Evolutionary conservation across 1,139 yeast genomes (phyloP).

Genomic region (Blastobotrys persicus): DNA sequence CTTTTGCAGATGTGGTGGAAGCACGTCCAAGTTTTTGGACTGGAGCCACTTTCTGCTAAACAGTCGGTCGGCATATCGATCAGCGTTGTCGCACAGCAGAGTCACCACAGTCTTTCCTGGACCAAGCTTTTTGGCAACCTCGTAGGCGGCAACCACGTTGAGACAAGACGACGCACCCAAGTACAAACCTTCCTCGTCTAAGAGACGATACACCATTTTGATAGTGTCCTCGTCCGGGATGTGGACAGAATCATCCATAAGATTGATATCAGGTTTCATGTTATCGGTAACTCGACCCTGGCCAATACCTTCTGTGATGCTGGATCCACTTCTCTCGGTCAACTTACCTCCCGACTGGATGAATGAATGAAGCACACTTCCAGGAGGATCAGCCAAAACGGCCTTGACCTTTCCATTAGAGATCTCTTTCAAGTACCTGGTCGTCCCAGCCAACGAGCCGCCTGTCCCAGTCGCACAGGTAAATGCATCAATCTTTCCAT

Average conservation of each 20-base stretch:
- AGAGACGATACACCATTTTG: slow-evolving; percentile 73
- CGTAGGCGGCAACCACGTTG: slow-evolving; percentile 78
- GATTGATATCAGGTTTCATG: slow-evolving; percentile 65
- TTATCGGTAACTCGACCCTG: slow-evolving; percentile 90
- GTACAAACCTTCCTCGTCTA: slow-evolving; percentile 87
- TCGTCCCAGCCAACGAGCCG: slow-evolving; percentile 82
- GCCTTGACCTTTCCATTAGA: slow-evolving; percentile 58
- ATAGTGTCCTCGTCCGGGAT: slow-evolving; percentile 74
- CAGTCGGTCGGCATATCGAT: slow-evolving; percentile 76
- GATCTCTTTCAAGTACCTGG: slow-evolving; percentile 68
- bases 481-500: slow-evolving; percentile 79
- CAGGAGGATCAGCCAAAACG: slow-evolving; percentile 90
- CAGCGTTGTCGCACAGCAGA: slow-evolving; percentile 82
- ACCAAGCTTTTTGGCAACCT: slow-evolving; percentile 72
- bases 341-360: slow-evolving; percentile 64
- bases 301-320: slow-evolving; percentile 94
- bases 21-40: slow-evolving; percentile 59
- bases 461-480: slow-evolving; percentile 92
- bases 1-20: slow-evolving; percentile 69
- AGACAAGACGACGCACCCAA: slow-evolving; percentile 87
- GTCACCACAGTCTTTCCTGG: slow-evolving; percentile 83
- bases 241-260: slow-evolving; percentile 70
- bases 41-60: slow-evolving; percentile 78
- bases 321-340: slow-evolving; percentile 65
- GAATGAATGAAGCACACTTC: slow-evolving; percentile 78